phyloP scores from a whole-genome alignment of 306 rosid species.

The Lathyrus sativus region DNA sequence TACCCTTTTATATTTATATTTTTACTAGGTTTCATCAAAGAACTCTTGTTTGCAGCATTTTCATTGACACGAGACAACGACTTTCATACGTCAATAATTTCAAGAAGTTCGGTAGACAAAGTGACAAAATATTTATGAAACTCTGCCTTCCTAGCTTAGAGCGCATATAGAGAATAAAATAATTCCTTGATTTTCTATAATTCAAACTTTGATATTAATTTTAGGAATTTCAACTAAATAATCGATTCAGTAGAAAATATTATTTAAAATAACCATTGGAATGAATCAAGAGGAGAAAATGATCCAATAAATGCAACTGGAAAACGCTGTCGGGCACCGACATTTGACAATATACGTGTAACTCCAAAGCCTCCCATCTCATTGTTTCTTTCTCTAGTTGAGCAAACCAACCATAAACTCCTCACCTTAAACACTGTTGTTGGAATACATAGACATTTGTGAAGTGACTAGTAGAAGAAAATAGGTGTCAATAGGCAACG shows the following conservation, averaged over 20 bases:
- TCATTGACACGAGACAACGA: not conserved
- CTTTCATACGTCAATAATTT: slow-evolving; percentile 33
- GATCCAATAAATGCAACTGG: slow-evolving; percentile 11
- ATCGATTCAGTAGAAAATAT: too few species aligned
- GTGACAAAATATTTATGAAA: not conserved
- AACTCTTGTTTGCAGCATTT: not conserved
- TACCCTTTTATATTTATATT: too few species aligned
- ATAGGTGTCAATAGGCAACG: too few species aligned
- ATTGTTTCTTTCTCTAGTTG: not conserved
- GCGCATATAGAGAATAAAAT: not conserved
- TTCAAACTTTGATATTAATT: too few species aligned
- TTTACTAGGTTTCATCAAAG: too few species aligned
- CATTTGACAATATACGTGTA: slow-evolving; percentile 10
- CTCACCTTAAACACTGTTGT: not conserved
- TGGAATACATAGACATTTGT: too few species aligned
- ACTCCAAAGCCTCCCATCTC: not conserved
- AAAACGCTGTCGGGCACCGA: slow-evolving; percentile 11
- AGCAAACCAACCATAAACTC: not conserved
- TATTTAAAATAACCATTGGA: too few species aligned
- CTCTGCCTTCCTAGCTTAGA: slow-evolving; percentile 3
- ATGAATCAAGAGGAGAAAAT: not conserved
- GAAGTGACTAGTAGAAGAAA: too few species aligned
- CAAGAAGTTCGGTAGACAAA: slow-evolving; percentile 26
- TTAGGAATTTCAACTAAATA: too few species aligned
- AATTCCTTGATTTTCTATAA: too few species aligned